Evolutionary conservation across 2,329 filamentous ascomycete genomes (phyloP).

Genomic region (Arthrobotrys sphaeroides): DNA sequence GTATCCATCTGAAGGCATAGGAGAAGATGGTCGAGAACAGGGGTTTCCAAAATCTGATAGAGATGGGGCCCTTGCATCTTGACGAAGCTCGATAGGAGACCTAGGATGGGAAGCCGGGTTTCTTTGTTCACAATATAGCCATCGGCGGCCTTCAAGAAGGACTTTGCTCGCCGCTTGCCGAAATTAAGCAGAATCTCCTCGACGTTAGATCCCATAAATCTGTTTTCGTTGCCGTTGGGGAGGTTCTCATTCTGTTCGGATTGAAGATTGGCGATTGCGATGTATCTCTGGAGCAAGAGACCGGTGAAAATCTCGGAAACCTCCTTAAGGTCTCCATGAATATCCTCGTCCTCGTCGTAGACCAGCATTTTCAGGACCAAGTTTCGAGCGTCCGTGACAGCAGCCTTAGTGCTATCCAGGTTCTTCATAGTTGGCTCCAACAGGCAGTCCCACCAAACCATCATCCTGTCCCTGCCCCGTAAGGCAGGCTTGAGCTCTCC

Average conservation of each 20-base stretch:
- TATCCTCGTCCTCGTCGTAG: conserved; percentile 65
- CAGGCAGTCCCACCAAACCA: conserved; percentile 77
- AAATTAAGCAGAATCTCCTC: conserved; percentile 67
- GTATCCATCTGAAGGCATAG: conserved; percentile 80
- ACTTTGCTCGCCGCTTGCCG: conserved; percentile 75
- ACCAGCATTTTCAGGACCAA: conserved; percentile 72
- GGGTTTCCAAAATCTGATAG: conserved; percentile 76
- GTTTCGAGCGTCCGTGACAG: conserved; percentile 73
- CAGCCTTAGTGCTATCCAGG: conserved; percentile 70
- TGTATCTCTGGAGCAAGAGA: conserved; percentile 69
- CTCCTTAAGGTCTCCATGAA: conserved; percentile 62
- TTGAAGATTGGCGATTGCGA: conserved; percentile 63
- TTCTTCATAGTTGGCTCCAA: conserved; percentile 68
- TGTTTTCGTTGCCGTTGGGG: conserved; percentile 61
- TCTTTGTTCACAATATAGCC: conserved; percentile 72
- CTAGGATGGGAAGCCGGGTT: conserved; percentile 72
- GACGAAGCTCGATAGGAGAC: conserved; percentile 76
- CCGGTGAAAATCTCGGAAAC: conserved; percentile 67
- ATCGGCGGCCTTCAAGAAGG: conserved; percentile 74
- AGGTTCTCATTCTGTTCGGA: conserved; percentile 60
- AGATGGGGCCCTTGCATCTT: conserved; percentile 81
- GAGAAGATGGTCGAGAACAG: conserved; percentile 75
- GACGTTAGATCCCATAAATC: conserved; percentile 64
- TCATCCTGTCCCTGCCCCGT: conserved; percentile 70
- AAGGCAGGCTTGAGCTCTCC: conserved; percentile 72